Evolutionary conservation across 108 stramenopile genomes (phyloP).

Genomic region (Nannochloropsis gaditana): DNA sequence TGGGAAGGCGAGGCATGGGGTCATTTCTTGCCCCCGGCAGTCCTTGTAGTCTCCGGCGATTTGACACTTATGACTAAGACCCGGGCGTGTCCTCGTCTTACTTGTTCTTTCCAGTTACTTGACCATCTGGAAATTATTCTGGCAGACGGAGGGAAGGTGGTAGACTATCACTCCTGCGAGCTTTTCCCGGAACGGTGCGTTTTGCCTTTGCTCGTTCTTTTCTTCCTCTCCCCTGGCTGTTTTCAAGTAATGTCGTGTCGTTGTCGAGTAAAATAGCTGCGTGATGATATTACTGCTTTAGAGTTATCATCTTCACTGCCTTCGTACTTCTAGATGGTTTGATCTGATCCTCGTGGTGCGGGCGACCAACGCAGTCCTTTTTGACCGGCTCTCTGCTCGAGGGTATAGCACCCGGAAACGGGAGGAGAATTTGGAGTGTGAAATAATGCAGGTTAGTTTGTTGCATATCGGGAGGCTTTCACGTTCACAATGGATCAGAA

Average conservation of each 20-base stretch:
- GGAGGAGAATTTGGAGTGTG: conserved; percentile 54
- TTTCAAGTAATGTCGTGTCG: not conserved
- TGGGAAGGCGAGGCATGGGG: not conserved
- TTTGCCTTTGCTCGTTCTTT: not conserved
- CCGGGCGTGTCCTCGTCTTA: not conserved
- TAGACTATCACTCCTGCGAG: conserved; percentile 57
- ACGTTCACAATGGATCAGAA: too few species aligned
- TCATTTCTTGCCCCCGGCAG: not conserved
- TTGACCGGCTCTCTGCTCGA: conserved; percentile 50
- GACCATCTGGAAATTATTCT: conserved; percentile 43
- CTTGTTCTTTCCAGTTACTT: not conserved
- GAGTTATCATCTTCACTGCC: not conserved
- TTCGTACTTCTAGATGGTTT: conserved; percentile 35
- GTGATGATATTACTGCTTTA: not conserved
- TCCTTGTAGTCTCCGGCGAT: not conserved
- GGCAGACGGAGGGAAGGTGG: conserved; percentile 47
- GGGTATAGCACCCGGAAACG: conserved; percentile 53
- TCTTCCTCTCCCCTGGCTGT: not conserved
- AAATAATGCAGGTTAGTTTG: conserved; percentile 52
- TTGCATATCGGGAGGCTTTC: not conserved
- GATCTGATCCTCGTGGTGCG: conserved; percentile 49
- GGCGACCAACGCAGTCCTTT: conserved; percentile 50
- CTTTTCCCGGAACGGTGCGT: conserved; percentile 50
- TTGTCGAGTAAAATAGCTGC: not conserved
- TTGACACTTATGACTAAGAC: not conserved